Base-by-base conservation (phyloP, 1,284 basidiomycete genomes). In the Boletus sp. region DNA sequence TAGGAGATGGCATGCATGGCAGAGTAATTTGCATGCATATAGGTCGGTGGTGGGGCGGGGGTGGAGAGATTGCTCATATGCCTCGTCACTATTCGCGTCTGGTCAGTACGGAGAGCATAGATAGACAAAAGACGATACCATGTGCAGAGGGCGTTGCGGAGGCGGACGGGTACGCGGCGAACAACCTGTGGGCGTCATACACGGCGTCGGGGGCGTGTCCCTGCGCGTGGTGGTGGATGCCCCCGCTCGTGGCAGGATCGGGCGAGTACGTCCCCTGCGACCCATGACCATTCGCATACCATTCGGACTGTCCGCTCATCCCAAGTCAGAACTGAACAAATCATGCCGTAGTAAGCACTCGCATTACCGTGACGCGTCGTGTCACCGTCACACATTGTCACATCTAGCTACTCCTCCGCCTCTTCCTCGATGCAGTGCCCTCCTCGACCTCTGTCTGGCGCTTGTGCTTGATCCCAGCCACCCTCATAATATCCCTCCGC, bases 401-500 rank as follows among this genome's bases (percentile, higher is more conserved):
- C 18, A 35, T 15, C 35, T 43, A 35, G 8, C 15, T 22, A 51
- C 58, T 78, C 67, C 80, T 84, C 67, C 76, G 72, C 60, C 81
- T 77, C 71, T 89, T 90, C 29, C 76, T 71, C 2, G 77, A 9
- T 13, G 1, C 70, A 42, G 77, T 67, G 0, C 87, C 86, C 48
- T 84, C 84, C 63, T 84, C 83, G 16, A 71, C 65, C 51, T 86
- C 88, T 6, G 74, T 69, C 60, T 88, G 82, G 39, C 89, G 77
- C 70, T 90, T 89, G 61, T 74, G 83, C 76, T 89, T 91, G 69
- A 88, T 82, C 20, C 92, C 91, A 33, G 85, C 84, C 33, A 79
- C 74, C 59, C 85, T 80, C 85, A 95, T 89, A 62, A 84, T 80
- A 63, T 91, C 91, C 69, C 89, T 92, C 68, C 84, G 81, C 74